Evolutionary conservation across 2,329 filamentous ascomycete species (phyloP).

Genomic region (Dryadomyces quercivorus): DNA sequence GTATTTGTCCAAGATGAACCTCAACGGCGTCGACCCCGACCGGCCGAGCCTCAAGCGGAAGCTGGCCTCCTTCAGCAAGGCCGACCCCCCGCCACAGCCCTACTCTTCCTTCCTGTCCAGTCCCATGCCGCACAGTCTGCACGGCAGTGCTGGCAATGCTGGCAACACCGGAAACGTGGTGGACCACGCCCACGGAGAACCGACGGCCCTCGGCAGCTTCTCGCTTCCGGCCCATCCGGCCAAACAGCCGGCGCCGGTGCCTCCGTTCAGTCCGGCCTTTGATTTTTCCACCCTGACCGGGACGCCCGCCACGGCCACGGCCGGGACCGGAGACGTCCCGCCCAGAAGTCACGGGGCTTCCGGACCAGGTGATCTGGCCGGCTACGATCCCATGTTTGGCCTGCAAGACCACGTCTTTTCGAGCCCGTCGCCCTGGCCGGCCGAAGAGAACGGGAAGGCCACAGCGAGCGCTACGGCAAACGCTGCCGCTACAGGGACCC

Average conservation of each 20-base stretch:
- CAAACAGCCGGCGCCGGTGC: slow-evolving; percentile 8
- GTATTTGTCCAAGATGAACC: slow-evolving; percentile 22
- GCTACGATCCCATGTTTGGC: slow-evolving; percentile 48
- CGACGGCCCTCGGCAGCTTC: not conserved
- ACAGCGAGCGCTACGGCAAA: slow-evolving; percentile 5
- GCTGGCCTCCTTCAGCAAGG: not conserved
- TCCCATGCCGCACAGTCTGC: not conserved
- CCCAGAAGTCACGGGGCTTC: slow-evolving; percentile 3
- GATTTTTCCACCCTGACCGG: slow-evolving; percentile 7
- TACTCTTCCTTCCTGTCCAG: not conserved
- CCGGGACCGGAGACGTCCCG: not conserved
- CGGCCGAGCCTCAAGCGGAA: slow-evolving; percentile 1
- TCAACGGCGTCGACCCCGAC: not conserved
- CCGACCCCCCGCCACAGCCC: not conserved
- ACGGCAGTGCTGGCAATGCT: no score
- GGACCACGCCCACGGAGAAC: not conserved
- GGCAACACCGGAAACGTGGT: not conserved
- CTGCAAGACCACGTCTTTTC: slow-evolving; percentile 39
- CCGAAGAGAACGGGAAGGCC: slow-evolving; percentile 19
- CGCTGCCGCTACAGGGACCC: no score
- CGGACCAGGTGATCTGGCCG: no score
- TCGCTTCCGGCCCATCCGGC: not conserved
- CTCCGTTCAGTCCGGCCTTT: slow-evolving; percentile 15
- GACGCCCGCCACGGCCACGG: not conserved
- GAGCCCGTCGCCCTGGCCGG: slow-evolving; percentile 39